These are phyloP conservation scores for Aspergillus hiratsukae DNA, from an alignment of 2,329 filamentous ascomycete species.

Conservation along the genomic window DNA sequence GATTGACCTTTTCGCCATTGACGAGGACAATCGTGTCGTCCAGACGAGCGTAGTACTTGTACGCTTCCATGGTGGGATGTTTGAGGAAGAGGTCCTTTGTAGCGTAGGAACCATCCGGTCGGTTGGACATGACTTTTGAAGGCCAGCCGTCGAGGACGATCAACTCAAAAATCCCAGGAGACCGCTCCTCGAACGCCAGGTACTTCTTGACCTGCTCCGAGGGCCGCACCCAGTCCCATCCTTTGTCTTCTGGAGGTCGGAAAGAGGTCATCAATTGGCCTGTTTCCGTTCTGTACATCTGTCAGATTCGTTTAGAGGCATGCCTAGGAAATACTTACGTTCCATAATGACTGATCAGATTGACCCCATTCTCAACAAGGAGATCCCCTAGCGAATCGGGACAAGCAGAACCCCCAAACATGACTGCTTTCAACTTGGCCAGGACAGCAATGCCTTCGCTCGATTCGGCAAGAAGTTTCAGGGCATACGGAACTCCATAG, in stretches of 20 bases:
- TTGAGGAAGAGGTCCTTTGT: slow-evolving; percentile 48
- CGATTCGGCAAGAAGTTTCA: slow-evolving; percentile 60
- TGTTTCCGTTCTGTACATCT: slow-evolving; percentile 50
- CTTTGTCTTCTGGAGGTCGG: slow-evolving; percentile 49
- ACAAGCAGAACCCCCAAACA: slow-evolving; percentile 56
- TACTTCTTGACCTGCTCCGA: slow-evolving; percentile 39
- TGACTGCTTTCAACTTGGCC: slow-evolving; percentile 47
- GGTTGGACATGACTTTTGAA: slow-evolving; percentile 41
- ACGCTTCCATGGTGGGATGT: slow-evolving; percentile 43
- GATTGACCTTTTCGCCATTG: slow-evolving; percentile 50
- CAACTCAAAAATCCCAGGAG: slow-evolving; percentile 34
- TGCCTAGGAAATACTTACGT: slow-evolving; percentile 36
- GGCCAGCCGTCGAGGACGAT: slow-evolving; percentile 35
- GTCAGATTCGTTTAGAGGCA: neutral
- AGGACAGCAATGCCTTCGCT: slow-evolving; percentile 50
- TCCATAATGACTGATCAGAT: slow-evolving; percentile 55
- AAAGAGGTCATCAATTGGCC: slow-evolving; percentile 60
- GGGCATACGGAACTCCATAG: slow-evolving; percentile 59
- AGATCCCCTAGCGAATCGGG: slow-evolving; percentile 56
- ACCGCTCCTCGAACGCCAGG: slow-evolving; percentile 37
- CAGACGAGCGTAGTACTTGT: slow-evolving; percentile 45
- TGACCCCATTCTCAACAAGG: slow-evolving; percentile 50
- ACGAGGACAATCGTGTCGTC: slow-evolving; percentile 47
- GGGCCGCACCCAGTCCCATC: slow-evolving; percentile 58
- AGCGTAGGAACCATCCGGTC: slow-evolving; percentile 45